Evolutionary conservation across 1,284 basidiomycete genomes (phyloP).

Genomic region (Hypsizygus ulmarius): DNA sequence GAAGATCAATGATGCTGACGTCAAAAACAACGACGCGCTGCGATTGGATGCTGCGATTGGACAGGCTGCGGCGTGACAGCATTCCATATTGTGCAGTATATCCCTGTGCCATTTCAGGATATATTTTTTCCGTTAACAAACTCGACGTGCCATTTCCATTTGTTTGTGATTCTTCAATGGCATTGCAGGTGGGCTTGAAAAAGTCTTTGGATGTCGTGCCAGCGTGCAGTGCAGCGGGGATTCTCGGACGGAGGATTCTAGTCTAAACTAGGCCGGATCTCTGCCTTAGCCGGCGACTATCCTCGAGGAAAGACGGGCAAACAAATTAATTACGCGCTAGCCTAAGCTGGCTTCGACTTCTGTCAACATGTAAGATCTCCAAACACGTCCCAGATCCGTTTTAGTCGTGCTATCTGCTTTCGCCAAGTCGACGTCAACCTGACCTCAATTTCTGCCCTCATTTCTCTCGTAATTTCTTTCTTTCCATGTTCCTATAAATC

Average conservation of each 20-base stretch:
- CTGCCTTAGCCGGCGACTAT: constrained; percentile 27
- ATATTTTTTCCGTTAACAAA: constrained; percentile 9
- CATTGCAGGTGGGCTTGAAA: neutral
- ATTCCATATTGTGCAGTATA: neutral
- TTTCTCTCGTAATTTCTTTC: constrained; percentile 23
- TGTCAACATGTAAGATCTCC: constrained; percentile 37
- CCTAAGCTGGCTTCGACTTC: constrained; percentile 17
- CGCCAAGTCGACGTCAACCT: constrained; percentile 29
- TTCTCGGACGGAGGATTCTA: neutral
- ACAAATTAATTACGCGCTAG: constrained; percentile 15
- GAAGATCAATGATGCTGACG: constrained; percentile 18
- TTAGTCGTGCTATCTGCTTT: constrained; percentile 30
- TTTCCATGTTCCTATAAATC: constrained; percentile 34
- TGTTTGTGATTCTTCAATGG: neutral
- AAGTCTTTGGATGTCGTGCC: neutral
- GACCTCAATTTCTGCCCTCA: constrained; percentile 26
- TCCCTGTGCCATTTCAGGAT: constrained; percentile 11
- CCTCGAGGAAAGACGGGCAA: constrained; percentile 26
- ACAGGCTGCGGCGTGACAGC: neutral
- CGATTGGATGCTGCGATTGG: constrained; percentile 8
- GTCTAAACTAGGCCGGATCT: constrained; percentile 25
- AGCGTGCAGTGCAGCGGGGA: neutral
- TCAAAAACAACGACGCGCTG: constrained; percentile 11
- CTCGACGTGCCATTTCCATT: neutral
- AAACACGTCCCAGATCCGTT: constrained; percentile 34